Evolutionary conservation across 371 early-diverging fungal species (phyloP), one percentile per base, ranked within the genome.

Genomic region (Mucor plumbeus): DNA sequence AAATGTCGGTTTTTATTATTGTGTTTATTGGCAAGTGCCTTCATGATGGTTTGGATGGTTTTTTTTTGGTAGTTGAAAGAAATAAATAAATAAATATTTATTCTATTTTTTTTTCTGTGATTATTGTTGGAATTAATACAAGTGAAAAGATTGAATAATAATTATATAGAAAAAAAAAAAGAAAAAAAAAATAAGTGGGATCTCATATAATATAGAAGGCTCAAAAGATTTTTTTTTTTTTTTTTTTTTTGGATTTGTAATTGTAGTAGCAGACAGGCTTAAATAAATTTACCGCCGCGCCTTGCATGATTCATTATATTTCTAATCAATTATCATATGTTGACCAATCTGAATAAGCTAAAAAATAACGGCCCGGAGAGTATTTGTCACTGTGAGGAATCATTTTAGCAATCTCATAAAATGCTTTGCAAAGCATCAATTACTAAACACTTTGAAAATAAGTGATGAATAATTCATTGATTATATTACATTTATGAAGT

Each of bases 171-270:
- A 69, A 21, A 13, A 41, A 53, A 59, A 59, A 54, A 40, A 54
- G 17, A 31, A 44, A 40, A 15, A 9, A 61, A 61, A 33, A 53
- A 36, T 4, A 41, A 61, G 34, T 31, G 56, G 43, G 35, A 57
- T 57, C 26, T 50, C 26, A 44, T 44, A 44, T 44, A 44, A 13
- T 59, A 31, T 44, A 38, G 17, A 53, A 4, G 13, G 53, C 53
- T 21, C 10, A 31, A 55, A 33, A 33, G 34, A 55, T 14, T 58
- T 26, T 58, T 58, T 38, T 58, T 38, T 31, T 58, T 38, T 58
- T 38, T n/a, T n/a, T n/a, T n/a, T 58, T 38, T 58, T 38, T 31
- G 57, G 65, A 65, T 65, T 65, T 65, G 31, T 64, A 57, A 64
- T 64, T 59, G 33, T 39, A 21, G 39, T 35, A 58, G 40, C n/a